phyloP scores from a whole-genome alignment of 2,329 filamentous ascomycete species.

The Beauveria sp. region DNA sequence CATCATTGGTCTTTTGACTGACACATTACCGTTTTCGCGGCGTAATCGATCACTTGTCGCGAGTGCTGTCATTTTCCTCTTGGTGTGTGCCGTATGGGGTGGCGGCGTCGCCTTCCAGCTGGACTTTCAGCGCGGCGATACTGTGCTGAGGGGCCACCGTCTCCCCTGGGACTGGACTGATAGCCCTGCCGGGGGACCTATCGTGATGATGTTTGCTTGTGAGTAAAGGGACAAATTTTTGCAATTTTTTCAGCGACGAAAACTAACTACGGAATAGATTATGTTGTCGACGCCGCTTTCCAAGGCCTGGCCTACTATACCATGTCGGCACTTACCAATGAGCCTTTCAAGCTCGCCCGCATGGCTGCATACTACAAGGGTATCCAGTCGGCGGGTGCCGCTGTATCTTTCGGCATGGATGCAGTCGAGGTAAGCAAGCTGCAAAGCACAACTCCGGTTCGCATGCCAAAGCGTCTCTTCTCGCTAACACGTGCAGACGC shows the following conservation, averaged over 20 bases:
- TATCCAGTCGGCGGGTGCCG: conserved; percentile 67
- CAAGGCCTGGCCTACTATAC: conserved; percentile 60
- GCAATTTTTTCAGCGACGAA: too few relatives aligned
- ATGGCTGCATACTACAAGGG: conserved; percentile 77
- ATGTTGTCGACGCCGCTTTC: conserved; percentile 20
- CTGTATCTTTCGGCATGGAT: conserved; percentile 35
- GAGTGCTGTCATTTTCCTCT: conserved; percentile 46
- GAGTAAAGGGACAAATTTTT: not conserved
- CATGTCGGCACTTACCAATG: conserved; percentile 70
- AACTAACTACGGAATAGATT: conserved; percentile 13
- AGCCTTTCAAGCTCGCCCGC: conserved; percentile 64
- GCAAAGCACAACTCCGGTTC: not conserved
- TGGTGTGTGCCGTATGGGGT: conserved; percentile 62
- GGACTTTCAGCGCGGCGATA: conserved; percentile 29
- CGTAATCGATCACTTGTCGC: conserved; percentile 53
- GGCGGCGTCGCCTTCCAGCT: conserved; percentile 63
- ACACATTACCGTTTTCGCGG: conserved; percentile 46
- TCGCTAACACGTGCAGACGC: conserved; percentile 13
- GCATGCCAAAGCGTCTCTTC: not conserved
- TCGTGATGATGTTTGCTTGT: conserved; percentile 19
- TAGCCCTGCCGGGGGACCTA: conserved; percentile 18
- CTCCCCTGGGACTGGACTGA: conserved; percentile 22
- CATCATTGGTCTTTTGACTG: conserved; percentile 57
- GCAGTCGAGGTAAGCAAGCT: conserved; percentile 19
- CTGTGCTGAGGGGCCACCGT: conserved; percentile 12